phyloP scores from a whole-genome alignment of 2,329 filamentous ascomycete genomes.

The Nothophoma quercina region DNA sequence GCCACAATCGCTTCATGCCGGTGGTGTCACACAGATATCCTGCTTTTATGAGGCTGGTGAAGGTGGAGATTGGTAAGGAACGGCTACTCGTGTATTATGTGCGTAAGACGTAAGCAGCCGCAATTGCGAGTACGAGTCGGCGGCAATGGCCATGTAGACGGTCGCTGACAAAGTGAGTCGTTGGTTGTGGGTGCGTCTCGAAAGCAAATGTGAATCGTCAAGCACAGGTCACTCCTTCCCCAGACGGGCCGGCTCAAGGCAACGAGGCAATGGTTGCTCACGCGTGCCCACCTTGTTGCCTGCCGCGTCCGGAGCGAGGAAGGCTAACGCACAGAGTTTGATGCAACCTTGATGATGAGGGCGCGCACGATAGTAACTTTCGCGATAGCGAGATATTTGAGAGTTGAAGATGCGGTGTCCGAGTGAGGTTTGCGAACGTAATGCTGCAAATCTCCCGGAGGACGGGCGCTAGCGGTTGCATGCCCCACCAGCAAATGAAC shows the following conservation, averaged over 20 bases:
- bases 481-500: slow-evolving; percentile 31
- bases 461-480: slow-evolving; percentile 20
- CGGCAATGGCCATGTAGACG: neutral
- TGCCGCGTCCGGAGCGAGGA: neutral
- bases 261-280: slow-evolving; percentile 17
- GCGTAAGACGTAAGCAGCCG: neutral
- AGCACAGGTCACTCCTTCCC: slow-evolving; percentile 2
- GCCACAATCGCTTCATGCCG: neutral
- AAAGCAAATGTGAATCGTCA: slow-evolving; percentile 7
- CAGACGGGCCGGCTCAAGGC: slow-evolving; percentile 14
- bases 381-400: neutral
- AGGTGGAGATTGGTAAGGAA: slow-evolving; percentile 1
- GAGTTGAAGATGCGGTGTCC: neutral
- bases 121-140: neutral
- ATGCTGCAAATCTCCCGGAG: slow-evolving; percentile 17
- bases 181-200: slow-evolving; percentile 15
- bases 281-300: slow-evolving; percentile 8
- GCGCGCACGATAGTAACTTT: neutral
- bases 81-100: neutral
- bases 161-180: neutral
- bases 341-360: slow-evolving; percentile 1
- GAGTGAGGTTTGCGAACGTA: slow-evolving; percentile 10
- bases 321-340: neutral
- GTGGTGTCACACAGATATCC: neutral
- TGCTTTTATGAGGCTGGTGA: neutral